Conservation (phyloP, 2,329 filamentous ascomycete genomes). For the Podosphaera fusca region DNA sequence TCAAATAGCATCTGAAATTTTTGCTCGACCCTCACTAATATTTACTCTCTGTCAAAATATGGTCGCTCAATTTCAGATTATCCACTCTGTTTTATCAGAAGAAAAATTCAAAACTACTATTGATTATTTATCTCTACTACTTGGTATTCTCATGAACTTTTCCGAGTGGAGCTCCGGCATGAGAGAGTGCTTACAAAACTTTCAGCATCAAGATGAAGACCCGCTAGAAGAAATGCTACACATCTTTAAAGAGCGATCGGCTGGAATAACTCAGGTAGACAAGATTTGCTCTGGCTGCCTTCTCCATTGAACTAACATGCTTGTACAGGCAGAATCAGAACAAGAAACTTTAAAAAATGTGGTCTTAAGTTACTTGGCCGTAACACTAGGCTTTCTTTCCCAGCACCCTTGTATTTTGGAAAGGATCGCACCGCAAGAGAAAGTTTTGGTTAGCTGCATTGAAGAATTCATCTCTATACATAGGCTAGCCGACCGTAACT, state of each 20-base stretch:
- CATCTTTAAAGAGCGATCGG: not conserved
- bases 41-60: conserved; percentile 25
- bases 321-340: conserved; percentile 37
- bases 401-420: conserved; percentile 25
- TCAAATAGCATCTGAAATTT: conserved; percentile 39
- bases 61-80: conserved; percentile 25
- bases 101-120: conserved; percentile 29
- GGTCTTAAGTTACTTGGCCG: conserved; percentile 63
- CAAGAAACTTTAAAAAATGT: conserved; percentile 63
- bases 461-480: conserved; percentile 39
- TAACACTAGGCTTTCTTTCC: conserved; percentile 63
- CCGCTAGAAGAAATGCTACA: not conserved
- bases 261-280: not conserved
- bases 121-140: conserved; percentile 51
- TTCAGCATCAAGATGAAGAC: not conserved
- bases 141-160: conserved; percentile 74
- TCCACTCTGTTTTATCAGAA: conserved; percentile 25
- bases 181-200: conserved; percentile 31
- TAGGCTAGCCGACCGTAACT: conserved; percentile 27
- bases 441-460: conserved; percentile 33
- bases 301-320: not conserved
- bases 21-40: conserved; percentile 37
- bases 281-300: not conserved
- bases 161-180: conserved; percentile 45
- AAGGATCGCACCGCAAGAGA: conserved; percentile 23